Evolutionary conservation across 352 stramenopile species (phyloP).

Genomic region (Phytophthora sojae): DNA sequence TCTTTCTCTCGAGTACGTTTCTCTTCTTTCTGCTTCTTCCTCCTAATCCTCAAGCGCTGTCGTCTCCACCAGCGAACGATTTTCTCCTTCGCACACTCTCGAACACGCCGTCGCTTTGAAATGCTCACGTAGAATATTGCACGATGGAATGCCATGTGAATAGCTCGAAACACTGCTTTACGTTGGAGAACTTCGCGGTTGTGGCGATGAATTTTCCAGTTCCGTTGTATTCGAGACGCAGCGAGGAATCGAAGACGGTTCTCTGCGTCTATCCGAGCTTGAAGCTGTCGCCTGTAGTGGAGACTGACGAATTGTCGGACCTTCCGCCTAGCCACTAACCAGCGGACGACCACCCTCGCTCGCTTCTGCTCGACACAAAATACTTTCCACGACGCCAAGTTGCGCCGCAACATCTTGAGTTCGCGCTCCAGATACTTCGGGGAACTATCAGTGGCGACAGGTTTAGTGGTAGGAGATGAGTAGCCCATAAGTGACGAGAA

Average conservation of each 20-base stretch:
- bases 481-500: slow-evolving; percentile 19
- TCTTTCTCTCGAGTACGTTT: slow-evolving; percentile 25
- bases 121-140: slow-evolving; percentile 48
- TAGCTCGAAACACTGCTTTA: slow-evolving; percentile 39
- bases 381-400: slow-evolving; percentile 51
- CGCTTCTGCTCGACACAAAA: slow-evolving; percentile 27
- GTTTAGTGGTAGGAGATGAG: neutral
- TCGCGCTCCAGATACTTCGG: slow-evolving; percentile 65
- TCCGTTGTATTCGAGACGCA: slow-evolving; percentile 37
- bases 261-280: slow-evolving; percentile 19
- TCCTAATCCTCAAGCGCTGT: slow-evolving; percentile 17
- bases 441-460: neutral
- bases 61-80: slow-evolving; percentile 60
- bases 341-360: slow-evolving; percentile 36
- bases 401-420: slow-evolving; percentile 73
- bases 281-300: slow-evolving; percentile 13
- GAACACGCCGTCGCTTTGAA: slow-evolving; percentile 25
- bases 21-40: slow-evolving; percentile 17
- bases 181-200: neutral
- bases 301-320: slow-evolving; percentile 37
- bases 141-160: slow-evolving; percentile 59
- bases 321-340: slow-evolving; percentile 33
- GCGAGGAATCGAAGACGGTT: slow-evolving; percentile 8
- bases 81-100: slow-evolving; percentile 39
- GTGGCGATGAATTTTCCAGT: slow-evolving; percentile 29